These are phyloP conservation scores for Berkeleyomyces basicola DNA, from an alignment of 2,329 filamentous ascomycete genomes.

Conservation along the genomic window DNA sequence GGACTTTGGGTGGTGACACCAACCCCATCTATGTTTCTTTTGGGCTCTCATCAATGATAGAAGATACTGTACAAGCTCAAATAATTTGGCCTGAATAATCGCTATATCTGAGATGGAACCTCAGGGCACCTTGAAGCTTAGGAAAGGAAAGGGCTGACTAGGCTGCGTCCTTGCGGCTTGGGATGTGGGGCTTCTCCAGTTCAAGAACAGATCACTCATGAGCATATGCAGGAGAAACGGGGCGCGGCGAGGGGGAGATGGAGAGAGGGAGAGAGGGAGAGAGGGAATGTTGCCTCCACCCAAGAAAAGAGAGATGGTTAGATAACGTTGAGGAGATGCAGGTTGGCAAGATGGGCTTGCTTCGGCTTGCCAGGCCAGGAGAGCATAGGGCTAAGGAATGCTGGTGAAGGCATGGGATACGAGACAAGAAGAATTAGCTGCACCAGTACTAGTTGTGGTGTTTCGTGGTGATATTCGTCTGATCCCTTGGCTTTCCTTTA, in stretches of 20 bases:
- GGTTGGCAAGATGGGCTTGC: neutral
- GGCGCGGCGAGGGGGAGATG: neutral
- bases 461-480: neutral
- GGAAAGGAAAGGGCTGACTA: neutral
- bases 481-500: neutral
- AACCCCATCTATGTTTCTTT: neutral
- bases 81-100: neutral
- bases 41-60: neutral
- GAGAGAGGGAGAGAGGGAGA: neutral
- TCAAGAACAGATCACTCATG: conserved; percentile 12
- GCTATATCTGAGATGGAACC: neutral
- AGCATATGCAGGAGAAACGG: conserved; percentile 13
- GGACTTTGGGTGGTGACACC: neutral
- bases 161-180: neutral
- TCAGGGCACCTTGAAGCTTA: neutral
- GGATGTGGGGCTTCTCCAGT: conserved; percentile 6
- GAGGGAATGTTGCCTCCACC: conserved; percentile 4
- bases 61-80: neutral
- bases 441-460: neutral
- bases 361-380: neutral
- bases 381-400: neutral
- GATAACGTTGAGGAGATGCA: neutral
- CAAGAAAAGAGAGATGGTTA: neutral
- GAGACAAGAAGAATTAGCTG: neutral
- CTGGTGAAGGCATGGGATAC: neutral